Percentiles rank a stretch among this genome's conserved stretches.
phyloP scores from a whole-genome alignment of 2,329 filamentous ascomycete species.

The Nigrospora oryzae region DNA sequence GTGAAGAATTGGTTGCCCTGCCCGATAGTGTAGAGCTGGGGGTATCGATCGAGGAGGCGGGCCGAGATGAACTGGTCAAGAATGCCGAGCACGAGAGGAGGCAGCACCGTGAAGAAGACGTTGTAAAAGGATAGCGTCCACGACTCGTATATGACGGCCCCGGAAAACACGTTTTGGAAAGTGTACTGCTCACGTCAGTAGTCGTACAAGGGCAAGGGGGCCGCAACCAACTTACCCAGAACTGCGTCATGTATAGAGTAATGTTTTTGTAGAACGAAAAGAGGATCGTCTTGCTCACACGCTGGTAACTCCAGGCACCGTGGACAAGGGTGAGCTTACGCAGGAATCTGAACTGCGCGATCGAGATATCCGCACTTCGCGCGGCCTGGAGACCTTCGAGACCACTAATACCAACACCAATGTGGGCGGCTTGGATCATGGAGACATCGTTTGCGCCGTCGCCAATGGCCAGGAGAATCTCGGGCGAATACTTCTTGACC shows the following conservation, averaged over 20 bases:
- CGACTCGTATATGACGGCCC: conserved; percentile 96
- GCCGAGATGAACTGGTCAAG: conserved; percentile 97
- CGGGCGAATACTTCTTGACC: conserved; percentile 84
- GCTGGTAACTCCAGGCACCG: conserved; percentile 95
- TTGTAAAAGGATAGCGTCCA: conserved; percentile 99
- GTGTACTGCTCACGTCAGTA: conserved; percentile 56
- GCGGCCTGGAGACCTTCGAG: conserved; percentile 95
- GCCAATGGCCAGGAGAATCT: conserved; percentile 91
- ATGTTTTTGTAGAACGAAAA: conserved; percentile 99
- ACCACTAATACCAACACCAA: conserved; percentile 95
- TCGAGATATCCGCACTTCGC: conserved; percentile 88
- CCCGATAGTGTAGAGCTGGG: conserved; percentile 87
- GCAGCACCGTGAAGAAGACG: conserved; percentile 92
- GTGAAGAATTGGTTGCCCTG: conserved; percentile 93
- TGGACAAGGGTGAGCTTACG: conserved; percentile 92
- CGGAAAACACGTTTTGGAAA: conserved; percentile 97
- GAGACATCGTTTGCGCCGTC: conserved; percentile 99
- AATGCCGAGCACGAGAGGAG: conserved; percentile 89
- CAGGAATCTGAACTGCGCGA: conserved; percentile 91
- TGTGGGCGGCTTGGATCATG: conserved; percentile 98
- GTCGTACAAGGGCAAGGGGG: not conserved
- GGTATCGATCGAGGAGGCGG: conserved; percentile 85
- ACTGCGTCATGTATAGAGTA: conserved; percentile 96
- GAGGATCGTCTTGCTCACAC: conserved; percentile 91
- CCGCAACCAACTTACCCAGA: conserved; percentile 64